Evolutionary conservation across 2,329 filamentous ascomycete species (phyloP).

Genomic region (Alternaria infectoria): DNA sequence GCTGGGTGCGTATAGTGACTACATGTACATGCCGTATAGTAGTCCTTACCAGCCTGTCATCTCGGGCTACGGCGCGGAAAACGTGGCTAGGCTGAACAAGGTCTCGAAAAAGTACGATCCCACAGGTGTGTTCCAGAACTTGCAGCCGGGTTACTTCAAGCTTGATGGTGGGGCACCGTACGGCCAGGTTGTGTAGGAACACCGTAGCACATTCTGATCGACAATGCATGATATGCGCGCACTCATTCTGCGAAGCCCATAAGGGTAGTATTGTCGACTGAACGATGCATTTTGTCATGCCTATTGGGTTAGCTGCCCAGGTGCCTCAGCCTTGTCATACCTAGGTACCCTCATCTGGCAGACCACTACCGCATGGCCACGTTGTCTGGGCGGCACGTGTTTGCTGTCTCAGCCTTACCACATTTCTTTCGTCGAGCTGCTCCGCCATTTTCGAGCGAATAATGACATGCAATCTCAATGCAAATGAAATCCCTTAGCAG

Average conservation of each 20-base stretch:
- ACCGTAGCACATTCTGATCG: background rate
- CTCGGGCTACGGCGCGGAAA: slow-evolving; percentile 49
- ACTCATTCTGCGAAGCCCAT: background rate
- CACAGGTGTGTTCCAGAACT: slow-evolving; percentile 9
- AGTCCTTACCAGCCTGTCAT: slow-evolving; percentile 51
- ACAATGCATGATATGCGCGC: background rate
- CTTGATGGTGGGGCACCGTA: slow-evolving; percentile 1
- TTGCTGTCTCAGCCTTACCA: background rate
- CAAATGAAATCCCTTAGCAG: background rate
- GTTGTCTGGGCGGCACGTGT: background rate
- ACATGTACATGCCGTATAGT: slow-evolving; percentile 57
- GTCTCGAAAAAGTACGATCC: slow-evolving; percentile 18
- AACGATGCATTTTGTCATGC: background rate
- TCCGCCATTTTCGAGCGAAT: background rate
- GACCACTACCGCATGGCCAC: background rate
- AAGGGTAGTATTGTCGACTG: background rate
- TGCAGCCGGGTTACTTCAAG: slow-evolving; percentile 18
- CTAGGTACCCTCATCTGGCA: too few species aligned
- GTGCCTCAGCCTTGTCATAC: background rate
- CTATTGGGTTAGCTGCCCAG: background rate
- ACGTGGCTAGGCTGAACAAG: slow-evolving; percentile 25
- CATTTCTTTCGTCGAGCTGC: background rate
- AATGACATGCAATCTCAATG: background rate
- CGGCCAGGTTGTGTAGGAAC: background rate
- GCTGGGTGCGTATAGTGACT: slow-evolving; percentile 5